These are phyloP conservation scores for Sporisorium iseilematis-ciliati DNA, from an alignment of 1,284 basidiomycete species.

Conservation along the genomic window DNA sequence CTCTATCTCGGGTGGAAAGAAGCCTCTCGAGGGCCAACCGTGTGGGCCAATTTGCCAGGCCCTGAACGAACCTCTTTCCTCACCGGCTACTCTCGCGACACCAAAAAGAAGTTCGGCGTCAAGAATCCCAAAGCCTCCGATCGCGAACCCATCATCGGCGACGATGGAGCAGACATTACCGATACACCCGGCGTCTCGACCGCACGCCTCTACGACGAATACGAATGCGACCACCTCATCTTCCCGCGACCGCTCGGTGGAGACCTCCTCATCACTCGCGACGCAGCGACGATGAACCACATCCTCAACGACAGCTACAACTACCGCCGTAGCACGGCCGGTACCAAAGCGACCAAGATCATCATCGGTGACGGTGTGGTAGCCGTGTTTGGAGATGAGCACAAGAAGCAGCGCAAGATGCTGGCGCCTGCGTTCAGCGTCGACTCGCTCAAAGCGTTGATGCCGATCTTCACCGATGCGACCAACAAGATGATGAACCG, in stretches of 20 bases:
- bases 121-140: constrained; percentile 21
- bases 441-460: constrained; percentile 36
- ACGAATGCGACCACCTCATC: constrained; percentile 32
- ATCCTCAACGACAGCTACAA: constrained; percentile 48
- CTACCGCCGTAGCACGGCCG: constrained; percentile 35
- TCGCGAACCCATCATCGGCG: constrained; percentile 40
- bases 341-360: constrained; percentile 51
- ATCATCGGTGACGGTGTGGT: constrained; percentile 52
- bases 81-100: constrained; percentile 28
- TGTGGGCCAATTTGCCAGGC: constrained; percentile 40
- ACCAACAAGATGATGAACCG: constrained; percentile 48
- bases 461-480: constrained; percentile 42
- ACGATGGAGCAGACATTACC: constrained; percentile 45
- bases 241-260: constrained; percentile 44
- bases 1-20: constrained; percentile 26
- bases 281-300: constrained; percentile 47
- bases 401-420: constrained; percentile 49
- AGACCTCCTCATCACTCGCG: constrained; percentile 45
- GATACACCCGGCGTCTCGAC: constrained; percentile 36
- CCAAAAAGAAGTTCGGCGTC: constrained; percentile 37
- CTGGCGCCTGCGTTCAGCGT: constrained; percentile 45
- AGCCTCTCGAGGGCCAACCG: constrained; percentile 28
- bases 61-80: constrained; percentile 38
- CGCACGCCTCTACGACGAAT: constrained; percentile 36
- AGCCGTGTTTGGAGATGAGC: constrained; percentile 45